Base-by-base conservation (phyloP, 2,329 filamentous ascomycete genomes). In the Exserohilum turcica region DNA sequence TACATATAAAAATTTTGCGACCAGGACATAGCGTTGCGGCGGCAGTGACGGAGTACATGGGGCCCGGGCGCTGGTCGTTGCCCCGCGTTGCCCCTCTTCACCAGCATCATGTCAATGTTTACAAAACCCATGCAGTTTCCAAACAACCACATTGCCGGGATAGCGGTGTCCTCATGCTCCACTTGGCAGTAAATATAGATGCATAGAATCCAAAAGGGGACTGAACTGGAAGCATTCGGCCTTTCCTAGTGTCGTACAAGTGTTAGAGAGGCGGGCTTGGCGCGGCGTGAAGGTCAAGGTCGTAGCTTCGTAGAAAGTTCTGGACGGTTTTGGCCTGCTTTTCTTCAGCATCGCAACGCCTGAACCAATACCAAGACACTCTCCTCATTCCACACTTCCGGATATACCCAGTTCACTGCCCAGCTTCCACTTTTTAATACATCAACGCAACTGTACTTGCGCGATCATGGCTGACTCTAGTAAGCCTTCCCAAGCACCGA, bases 271-370 rank as follows among this genome's bases (percentile, higher is more conserved):
- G 59, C 52, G 50, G 56, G 61, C 62, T 65, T 69, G 66, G 66
- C 62, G 56, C 50, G 53, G 53, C 43, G 43, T 45, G 49, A 43
- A 49, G 48, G 49, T 59, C 45, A 49, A 58, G 56, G 54, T 50
- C 59, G 48, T 55, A 59, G 58, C 58, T 61, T 66, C 58, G 47
- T 71, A 53, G 70, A 73, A 73, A 66, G 52, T 73, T 73, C 70
- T 73, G 64, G 69, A 49, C 53, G 67, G 63, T 60, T 67, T 60
- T 31, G 32, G 44, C 50, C 47, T 36, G 50, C 63, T 60, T 62
- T 61, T 51, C 52, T 63, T 61, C 63, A 61, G 57, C 63, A 56
- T 64, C 60, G 54, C 54, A 43, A 47, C 48, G 21, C 37, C 42
- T 21, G n/a, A 33, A 24, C 42, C 32, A 21, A 27, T 28, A 52